A percentile compares a stretch with the other conserved stretches of the same genome.
Evolutionary conservation across 768 basidiomycete genomes (phyloP).

Genomic region (Mycena indigotica): DNA sequence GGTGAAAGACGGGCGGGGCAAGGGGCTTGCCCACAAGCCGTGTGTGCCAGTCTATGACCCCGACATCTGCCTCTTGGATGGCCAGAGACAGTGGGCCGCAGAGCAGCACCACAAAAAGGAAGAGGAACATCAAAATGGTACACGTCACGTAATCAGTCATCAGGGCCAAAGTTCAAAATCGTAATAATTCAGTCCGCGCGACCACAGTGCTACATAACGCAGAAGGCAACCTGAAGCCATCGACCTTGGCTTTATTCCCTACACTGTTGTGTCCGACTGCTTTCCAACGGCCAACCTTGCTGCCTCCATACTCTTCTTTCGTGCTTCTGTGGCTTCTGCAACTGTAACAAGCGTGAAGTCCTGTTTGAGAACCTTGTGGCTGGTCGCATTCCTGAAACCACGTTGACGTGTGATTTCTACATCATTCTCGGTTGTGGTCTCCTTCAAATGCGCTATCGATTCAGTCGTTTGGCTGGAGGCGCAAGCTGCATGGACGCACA

Average conservation of each 20-base stretch:
- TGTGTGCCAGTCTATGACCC: conserved; percentile 88
- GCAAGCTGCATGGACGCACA: too few species aligned
- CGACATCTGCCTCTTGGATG: conserved; percentile 74
- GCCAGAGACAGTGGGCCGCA: conserved; percentile 37
- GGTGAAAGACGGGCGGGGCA: conserved; percentile 62
- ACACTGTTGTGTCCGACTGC: too few species aligned
- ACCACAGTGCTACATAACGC: too few species aligned
- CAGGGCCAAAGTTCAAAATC: too few species aligned
- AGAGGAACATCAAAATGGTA: conserved; percentile 4
- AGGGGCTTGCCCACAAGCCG: conserved; percentile 74
- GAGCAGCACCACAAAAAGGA: conserved; percentile 13
- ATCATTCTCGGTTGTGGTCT: conserved; percentile 55
- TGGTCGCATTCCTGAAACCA: conserved; percentile 47
- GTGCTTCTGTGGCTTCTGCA: conserved; percentile 39
- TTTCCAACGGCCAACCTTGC: background rate
- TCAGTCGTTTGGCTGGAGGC: too few species aligned
- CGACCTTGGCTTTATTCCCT: too few species aligned
- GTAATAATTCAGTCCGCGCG: too few species aligned
- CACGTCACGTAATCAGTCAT: too few species aligned
- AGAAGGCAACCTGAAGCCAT: too few species aligned
- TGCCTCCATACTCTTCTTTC: conserved; percentile 22
- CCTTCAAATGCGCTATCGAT: conserved; percentile 38
- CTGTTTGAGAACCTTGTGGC: conserved; percentile 40
- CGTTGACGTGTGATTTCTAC: conserved; percentile 55
- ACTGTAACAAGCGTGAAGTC: conserved; percentile 47